Conservation (phyloP, 768 basidiomycete species). For the Lanmaoa rubissima region DNA sequence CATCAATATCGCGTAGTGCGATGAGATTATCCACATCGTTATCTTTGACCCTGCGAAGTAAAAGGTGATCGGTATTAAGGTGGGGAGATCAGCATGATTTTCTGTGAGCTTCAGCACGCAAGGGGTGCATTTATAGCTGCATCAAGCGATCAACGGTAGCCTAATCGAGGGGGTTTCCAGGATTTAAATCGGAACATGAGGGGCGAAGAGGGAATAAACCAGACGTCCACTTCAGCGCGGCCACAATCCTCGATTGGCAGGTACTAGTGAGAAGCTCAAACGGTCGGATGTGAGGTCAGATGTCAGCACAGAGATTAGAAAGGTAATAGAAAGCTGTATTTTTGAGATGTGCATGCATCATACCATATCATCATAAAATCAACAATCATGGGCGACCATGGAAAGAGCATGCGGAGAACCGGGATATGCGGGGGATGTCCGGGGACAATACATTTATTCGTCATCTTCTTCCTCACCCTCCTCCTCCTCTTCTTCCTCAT, state of each 20-base stretch:
- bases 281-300: background rate
- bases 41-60: slow-evolving; percentile 21
- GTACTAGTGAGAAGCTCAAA: background rate
- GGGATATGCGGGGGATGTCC: slow-evolving; percentile 19
- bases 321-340: slow-evolving; percentile 28
- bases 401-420: slow-evolving; percentile 18
- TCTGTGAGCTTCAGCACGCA: background rate
- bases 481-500: slow-evolving; percentile 69
- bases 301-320: slow-evolving; percentile 1
- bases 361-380: slow-evolving; percentile 39
- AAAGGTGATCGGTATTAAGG: slow-evolving; percentile 13
- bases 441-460: slow-evolving; percentile 25
- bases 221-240: background rate
- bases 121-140: background rate
- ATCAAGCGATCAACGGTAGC: background rate
- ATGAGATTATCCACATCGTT: slow-evolving; percentile 20
- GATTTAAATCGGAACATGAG: background rate
- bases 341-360: slow-evolving; percentile 35
- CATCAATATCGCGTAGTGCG: slow-evolving; percentile 19
- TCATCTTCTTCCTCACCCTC: slow-evolving; percentile 60
- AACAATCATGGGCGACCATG: slow-evolving; percentile 22
- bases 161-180: background rate
- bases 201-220: no score
- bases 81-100: background rate
- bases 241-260: background rate